Percentiles rank a stretch among this genome's conserved stretches.
phyloP scores from a whole-genome alignment of 164 flowering plant genomes.

The Annona cherimola region DNA sequence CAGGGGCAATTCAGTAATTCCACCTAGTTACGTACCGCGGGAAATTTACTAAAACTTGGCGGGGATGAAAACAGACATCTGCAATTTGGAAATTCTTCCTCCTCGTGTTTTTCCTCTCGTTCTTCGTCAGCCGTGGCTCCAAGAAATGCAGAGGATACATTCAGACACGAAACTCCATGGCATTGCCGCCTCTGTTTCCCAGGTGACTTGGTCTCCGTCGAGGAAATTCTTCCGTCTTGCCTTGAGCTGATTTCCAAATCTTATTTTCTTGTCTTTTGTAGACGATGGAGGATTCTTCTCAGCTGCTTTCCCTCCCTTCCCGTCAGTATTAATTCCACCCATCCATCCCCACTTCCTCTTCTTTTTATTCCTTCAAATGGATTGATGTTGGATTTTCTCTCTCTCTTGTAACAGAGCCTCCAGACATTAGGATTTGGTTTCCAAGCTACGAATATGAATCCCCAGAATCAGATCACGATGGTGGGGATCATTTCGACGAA shows the following conservation, averaged over 20 bases:
- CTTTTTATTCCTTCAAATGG: not conserved
- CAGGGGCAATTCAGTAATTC: not conserved
- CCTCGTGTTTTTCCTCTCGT: not conserved
- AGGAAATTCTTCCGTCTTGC: not conserved
- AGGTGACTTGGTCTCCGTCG: not conserved
- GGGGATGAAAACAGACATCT: not conserved
- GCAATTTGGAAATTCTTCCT: not conserved
- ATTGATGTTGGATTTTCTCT: not conserved
- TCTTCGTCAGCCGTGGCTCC: not conserved
- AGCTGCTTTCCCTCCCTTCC: constrained; percentile 7
- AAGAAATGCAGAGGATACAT: not conserved
- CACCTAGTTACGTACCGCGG: not conserved
- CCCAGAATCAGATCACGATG: not conserved
- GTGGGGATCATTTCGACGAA: not conserved
- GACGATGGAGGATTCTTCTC: not conserved
- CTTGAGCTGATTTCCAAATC: not conserved
- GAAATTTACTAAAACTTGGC: not conserved
- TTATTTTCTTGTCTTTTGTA: not conserved
- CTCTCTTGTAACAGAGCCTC: constrained; percentile 8
- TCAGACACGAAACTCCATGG: not conserved
- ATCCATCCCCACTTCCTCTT: not conserved
- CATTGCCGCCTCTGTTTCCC: not conserved
- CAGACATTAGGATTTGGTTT: constrained; percentile 9
- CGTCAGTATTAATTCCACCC: not conserved
- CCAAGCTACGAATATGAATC: constrained; percentile 5